Conservation (phyloP, 768 basidiomycete genomes). For the Boletus barrowsii region DNA sequence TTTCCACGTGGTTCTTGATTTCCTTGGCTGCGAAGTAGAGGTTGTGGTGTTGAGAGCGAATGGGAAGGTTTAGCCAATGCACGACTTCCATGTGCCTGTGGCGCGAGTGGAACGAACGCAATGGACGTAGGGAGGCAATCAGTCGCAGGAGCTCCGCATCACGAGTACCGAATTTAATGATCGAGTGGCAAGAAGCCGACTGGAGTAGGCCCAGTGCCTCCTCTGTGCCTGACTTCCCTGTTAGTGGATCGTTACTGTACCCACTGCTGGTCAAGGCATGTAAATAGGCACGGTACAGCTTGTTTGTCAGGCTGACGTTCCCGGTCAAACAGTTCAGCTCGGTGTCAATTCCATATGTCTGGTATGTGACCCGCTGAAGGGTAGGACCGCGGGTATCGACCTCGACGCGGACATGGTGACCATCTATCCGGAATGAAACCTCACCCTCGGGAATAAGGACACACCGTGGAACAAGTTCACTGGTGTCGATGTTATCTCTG, state of each 20-base stretch:
- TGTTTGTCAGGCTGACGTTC: slow-evolving; percentile 24
- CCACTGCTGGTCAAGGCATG: slow-evolving; percentile 41
- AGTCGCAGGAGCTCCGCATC: slow-evolving; percentile 32
- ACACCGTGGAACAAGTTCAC: slow-evolving; percentile 11
- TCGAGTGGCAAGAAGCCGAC: slow-evolving; percentile 39
- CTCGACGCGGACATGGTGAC: slow-evolving; percentile 17
- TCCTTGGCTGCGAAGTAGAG: slow-evolving; percentile 8
- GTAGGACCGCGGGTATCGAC: slow-evolving; percentile 1
- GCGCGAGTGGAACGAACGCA: slow-evolving; percentile 36
- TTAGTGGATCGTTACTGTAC: slow-evolving; percentile 42
- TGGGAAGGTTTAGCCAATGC: slow-evolving; percentile 6
- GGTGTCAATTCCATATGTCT: slow-evolving; percentile 31
- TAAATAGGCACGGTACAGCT: slow-evolving; percentile 39
- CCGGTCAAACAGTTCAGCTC: slow-evolving; percentile 30
- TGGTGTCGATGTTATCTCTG: neutral
- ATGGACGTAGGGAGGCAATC: slow-evolving; percentile 35
- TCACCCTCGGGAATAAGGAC: slow-evolving; percentile 43
- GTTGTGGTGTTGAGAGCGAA: slow-evolving; percentile 31
- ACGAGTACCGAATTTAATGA: slow-evolving; percentile 32
- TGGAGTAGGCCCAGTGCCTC: slow-evolving; percentile 40
- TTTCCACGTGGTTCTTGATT: slow-evolving; percentile 30
- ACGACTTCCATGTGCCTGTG: slow-evolving; percentile 10
- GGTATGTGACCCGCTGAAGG: slow-evolving; percentile 14
- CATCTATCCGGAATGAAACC: slow-evolving; percentile 11
- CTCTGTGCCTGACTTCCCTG: slow-evolving; percentile 41